Percentiles rank a stretch among this genome's conserved stretches.
Conservation (phyloP, 2,329 filamentous ascomycete species). For the Pseudodiploospora longispora region DNA sequence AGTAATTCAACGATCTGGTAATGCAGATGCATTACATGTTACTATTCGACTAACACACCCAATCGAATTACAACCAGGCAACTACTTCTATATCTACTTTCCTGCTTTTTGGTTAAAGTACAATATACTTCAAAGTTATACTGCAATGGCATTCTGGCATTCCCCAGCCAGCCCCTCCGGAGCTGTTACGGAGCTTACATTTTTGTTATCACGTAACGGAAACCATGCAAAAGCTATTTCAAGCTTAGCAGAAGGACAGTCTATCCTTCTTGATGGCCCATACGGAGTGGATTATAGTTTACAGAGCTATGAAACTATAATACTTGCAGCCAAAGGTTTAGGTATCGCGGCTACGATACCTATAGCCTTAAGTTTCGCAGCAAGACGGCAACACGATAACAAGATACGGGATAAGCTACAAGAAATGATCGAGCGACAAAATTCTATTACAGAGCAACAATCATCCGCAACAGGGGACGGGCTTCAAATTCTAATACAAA, state of each 20-base stretch:
- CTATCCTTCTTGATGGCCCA: conserved; percentile 5
- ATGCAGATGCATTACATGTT: conserved; percentile 1
- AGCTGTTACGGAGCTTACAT: conserved; percentile 1
- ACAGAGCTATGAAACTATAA: conserved; percentile 1
- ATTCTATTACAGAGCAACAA: not conserved
- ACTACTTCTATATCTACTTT: conserved; percentile 8
- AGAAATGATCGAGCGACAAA: not conserved
- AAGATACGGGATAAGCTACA: not conserved
- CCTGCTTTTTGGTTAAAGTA: conserved; percentile 2
- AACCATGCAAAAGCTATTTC: conserved; percentile 1
- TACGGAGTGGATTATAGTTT: conserved; percentile 3
- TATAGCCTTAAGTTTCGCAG: not conserved
- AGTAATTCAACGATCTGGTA: conserved; percentile 1
- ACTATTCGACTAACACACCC: conserved; percentile 1
- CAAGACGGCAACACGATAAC: conserved; percentile 3
- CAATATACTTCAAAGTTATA: conserved; percentile 6
- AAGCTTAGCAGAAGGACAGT: conserved; percentile 2
- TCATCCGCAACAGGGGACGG: not conserved
- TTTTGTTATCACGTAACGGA: conserved; percentile 2
- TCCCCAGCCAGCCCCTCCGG: not conserved
- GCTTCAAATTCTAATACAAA: not conserved
- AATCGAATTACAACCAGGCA: conserved; percentile 1
- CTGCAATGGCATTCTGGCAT: conserved; percentile 4
- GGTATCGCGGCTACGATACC: conserved; percentile 4
- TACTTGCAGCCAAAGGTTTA: conserved; percentile 7